Conservation (phyloP, 352 stramenopile species). For the Pythium vanterpoolii region DNA sequence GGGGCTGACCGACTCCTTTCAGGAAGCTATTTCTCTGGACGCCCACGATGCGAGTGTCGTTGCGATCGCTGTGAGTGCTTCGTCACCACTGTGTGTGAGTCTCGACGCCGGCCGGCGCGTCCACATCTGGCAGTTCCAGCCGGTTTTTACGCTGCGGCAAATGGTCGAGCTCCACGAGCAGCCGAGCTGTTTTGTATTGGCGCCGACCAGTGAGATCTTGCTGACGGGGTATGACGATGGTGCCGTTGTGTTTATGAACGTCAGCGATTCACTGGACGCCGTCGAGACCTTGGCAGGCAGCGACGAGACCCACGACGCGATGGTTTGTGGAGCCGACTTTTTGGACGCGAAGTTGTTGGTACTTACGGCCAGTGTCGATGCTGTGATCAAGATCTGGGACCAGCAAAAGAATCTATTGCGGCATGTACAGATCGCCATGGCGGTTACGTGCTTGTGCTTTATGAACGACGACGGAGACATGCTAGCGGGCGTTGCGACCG, state of each 20-base stretch:
- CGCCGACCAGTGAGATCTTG: slow-evolving; percentile 49
- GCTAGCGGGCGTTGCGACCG: slow-evolving; percentile 43
- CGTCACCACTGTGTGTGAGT: slow-evolving; percentile 52
- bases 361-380: slow-evolving; percentile 65
- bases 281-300: slow-evolving; percentile 35
- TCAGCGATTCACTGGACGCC: slow-evolving; percentile 29
- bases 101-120: slow-evolving; percentile 41
- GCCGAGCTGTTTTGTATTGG: slow-evolving; percentile 51
- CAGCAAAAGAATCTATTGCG: slow-evolving; percentile 53
- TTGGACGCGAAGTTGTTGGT: slow-evolving; percentile 51
- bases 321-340: slow-evolving; percentile 61
- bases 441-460: slow-evolving; percentile 63
- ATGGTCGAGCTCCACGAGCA: slow-evolving; percentile 46
- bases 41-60: slow-evolving; percentile 51
- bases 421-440: slow-evolving; percentile 52
- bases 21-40: slow-evolving; percentile 46
- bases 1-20: slow-evolving; percentile 32
- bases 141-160: slow-evolving; percentile 45
- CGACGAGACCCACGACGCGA: slow-evolving; percentile 56
- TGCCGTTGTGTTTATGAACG: slow-evolving; percentile 42
- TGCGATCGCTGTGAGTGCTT: slow-evolving; percentile 34
- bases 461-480: slow-evolving; percentile 62
- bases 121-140: slow-evolving; percentile 58
- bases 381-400: slow-evolving; percentile 71
- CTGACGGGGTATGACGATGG: slow-evolving; percentile 65